Evolutionary conservation across 2,329 filamentous ascomycete species (phyloP), one percentile per base, ranked within the genome.

Genomic region (Pestalotiopsis sp.): DNA sequence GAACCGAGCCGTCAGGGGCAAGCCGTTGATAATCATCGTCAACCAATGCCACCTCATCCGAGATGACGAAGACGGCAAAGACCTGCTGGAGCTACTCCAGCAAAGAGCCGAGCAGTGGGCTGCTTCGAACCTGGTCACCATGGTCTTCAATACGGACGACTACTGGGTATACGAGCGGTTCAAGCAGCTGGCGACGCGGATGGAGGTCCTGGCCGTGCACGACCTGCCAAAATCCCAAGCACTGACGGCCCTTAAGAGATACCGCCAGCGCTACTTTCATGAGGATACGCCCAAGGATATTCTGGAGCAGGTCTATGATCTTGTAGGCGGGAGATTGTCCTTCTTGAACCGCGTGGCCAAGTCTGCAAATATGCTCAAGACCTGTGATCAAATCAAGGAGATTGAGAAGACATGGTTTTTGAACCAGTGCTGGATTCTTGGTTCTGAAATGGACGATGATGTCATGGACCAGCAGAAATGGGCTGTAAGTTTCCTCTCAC

Each of bases 381-480:
- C 92, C 38, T 97, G 95, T 79, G 83, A 96, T 58, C 80, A 86
- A 23, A 94, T 95, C 72, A 91, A 88, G 75, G 83, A 88, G 45
- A 87, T 86, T 52, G 92, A 95, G 76, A 93, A 92, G 78, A 91
- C 89, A 0, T 95, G 92, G 92, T 91, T 94, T 73, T 80, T 94
- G 23, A 94, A 93, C 80, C 90, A 92, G 77, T 94, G 92, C 78
- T 92, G 92, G 84, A 92, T 94, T 66, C 84, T 95, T 1, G 92
- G 92, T 20, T 84, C 82, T 70, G 90, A 91, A 71, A 94, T 92
- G 91, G 96, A 98, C 74, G 96, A 98, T 80, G 96, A 99, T 78
- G 96, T 98, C 73, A 98, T 98, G 91, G 94, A 98, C 77, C 93
- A 98, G 80, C 94, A 98, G 78, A 98, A 98, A 80, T 98, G 94